Conservation (phyloP, 305 asterid species). For the Fraxinus platypoda region DNA sequence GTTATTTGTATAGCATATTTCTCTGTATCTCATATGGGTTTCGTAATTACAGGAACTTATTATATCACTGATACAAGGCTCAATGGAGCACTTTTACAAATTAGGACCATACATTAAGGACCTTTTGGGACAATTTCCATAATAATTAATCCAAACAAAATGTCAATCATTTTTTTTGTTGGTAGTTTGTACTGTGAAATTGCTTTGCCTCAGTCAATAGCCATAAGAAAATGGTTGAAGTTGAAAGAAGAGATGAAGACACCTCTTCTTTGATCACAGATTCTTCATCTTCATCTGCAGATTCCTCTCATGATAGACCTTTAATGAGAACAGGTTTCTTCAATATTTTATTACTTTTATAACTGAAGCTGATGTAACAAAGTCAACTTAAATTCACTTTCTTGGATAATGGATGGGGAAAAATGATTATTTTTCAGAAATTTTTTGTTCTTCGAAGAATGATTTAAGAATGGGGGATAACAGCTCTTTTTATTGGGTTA, state of each 20-base stretch:
- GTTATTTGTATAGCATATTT: too few species aligned
- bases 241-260: slow-evolving; percentile 25
- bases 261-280: slow-evolving; percentile 38
- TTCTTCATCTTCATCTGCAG: slow-evolving; percentile 38
- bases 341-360: not conserved
- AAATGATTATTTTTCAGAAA: not conserved
- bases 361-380: not conserved
- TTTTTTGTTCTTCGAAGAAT: not conserved
- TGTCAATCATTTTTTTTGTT: not conserved
- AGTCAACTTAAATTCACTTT: not conserved
- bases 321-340: slow-evolving; percentile 41
- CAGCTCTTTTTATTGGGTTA: not conserved
- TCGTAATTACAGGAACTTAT: too few species aligned
- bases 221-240: slow-evolving; percentile 31
- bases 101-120: not conserved
- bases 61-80: too few species aligned
- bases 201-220: not conserved
- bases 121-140: not conserved
- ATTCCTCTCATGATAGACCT: slow-evolving; percentile 24
- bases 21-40: too few species aligned
- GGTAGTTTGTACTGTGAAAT: not conserved
- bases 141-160: not conserved
- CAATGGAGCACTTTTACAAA: too few species aligned
- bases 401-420: not conserved
- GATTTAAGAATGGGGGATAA: not conserved